Base-by-base conservation (phyloP, 768 basidiomycete genomes). In the Hericium erinaceus region DNA sequence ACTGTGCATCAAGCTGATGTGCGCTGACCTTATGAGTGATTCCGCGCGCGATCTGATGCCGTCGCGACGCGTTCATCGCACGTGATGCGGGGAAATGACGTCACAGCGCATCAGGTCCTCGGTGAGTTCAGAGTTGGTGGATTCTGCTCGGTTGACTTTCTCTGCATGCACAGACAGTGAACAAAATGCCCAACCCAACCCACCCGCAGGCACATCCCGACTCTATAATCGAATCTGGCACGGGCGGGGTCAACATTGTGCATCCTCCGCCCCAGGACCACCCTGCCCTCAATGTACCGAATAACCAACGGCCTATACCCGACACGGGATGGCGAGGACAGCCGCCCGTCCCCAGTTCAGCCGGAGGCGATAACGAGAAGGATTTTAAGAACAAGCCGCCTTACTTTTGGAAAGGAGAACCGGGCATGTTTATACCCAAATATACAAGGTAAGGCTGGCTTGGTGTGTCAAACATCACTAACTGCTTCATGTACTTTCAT, bases 381-480 rank as follows among this genome's bases (percentile, higher is more conserved):
- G 64, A 69, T 39, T 72, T 64, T 57, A 54, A 69, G 61, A 61
- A 61, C 56, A 69, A 70, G 57, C 69, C 68, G 7, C 69, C 70
- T 7, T 70, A 70, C 39, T 54, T 46, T 4, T 70, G 68, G 69
- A 59, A 57, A 20, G 63, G 61, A 26, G 64, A 61, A n/a, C 60
- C 61, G 1, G 62, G 60, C 20, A 49, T 58, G 44, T 68, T 70
- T 59, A 54, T 56, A 39, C 55, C 62, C 2, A 66, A 67, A 52
- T 69, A 69, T 49, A 58, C 20, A 39, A 61, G 60, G 65, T 66
- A 52, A 49, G 64, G 18, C 12, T 3, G 40, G 41, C 10, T 9
- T 37, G 10, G 20, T 33, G 37, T 5, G 52, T 24, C n/a, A 22
- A 54, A 39, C 52, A 38, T n/a, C 33, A 33, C 8, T 33, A 33